A percentile compares a stretch with the other conserved stretches of the same genome.
These are phyloP conservation scores for Tagetes erecta DNA, from an alignment of 129 eudicot species.

Conservation along the genomic window DNA sequence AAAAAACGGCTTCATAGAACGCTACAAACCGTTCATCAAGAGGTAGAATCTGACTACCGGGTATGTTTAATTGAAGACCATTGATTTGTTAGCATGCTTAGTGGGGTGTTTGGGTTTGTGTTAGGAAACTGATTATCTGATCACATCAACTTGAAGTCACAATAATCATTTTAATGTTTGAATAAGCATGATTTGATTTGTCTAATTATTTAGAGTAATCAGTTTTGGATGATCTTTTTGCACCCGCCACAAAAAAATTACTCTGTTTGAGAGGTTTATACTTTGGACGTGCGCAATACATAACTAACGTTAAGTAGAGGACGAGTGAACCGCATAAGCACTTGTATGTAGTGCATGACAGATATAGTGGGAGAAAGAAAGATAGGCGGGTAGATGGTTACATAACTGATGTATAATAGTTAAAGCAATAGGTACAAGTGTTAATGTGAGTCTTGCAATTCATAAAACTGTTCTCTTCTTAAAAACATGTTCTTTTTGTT, in stretches of 20 bases:
- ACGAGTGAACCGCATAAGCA: neutral
- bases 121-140: neutral
- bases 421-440: neutral
- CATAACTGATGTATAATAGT: neutral
- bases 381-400: neutral
- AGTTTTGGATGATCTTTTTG: too few species aligned
- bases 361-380: neutral
- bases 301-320: neutral
- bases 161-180: neutral
- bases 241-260: neutral
- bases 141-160: neutral
- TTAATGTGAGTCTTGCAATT: neutral
- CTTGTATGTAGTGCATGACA: neutral
- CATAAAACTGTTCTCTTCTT: neutral
- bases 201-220: neutral
- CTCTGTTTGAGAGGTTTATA: neutral
- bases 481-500: neutral
- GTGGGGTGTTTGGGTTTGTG: constrained; percentile 5
- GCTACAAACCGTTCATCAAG: constrained; percentile 38
- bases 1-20: constrained; percentile 47
- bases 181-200: neutral
- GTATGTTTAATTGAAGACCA: constrained; percentile 38
- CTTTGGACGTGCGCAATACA: neutral
- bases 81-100: constrained; percentile 6
- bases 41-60: constrained; percentile 60